A percentile compares a stretch with the other conserved stretches of the same genome.
These are phyloP conservation scores for Stipa capillata DNA, from an alignment of 176 grass and related monocot species.

Conservation along the genomic window DNA sequence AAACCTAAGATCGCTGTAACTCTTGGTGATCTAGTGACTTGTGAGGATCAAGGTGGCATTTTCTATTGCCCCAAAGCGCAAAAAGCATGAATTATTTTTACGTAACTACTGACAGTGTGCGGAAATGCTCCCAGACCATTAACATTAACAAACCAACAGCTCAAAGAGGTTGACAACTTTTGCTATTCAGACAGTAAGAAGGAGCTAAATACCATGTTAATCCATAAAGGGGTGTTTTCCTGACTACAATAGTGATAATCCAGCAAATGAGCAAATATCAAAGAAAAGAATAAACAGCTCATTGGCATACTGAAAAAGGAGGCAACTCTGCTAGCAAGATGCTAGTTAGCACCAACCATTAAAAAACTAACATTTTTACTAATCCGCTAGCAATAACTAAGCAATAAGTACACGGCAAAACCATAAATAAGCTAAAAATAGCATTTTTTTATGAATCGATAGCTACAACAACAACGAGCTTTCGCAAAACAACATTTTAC, in stretches of 20 bases:
- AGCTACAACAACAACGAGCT: conserved; percentile 8
- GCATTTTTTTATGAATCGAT: background rate
- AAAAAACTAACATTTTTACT: background rate
- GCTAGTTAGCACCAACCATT: background rate
- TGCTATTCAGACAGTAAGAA: background rate
- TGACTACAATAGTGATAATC: background rate
- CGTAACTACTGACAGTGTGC: background rate
- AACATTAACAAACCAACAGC: background rate
- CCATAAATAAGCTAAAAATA: conserved; percentile 18
- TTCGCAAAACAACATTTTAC: background rate
- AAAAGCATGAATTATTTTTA: background rate
- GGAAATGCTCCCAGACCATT: background rate
- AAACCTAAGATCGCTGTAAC: background rate
- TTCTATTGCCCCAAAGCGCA: background rate
- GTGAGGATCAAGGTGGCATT: background rate
- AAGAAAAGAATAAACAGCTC: background rate
- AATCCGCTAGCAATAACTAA: background rate
- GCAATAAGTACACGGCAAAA: background rate
- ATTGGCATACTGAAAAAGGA: background rate
- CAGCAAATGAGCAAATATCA: background rate
- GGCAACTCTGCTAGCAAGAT: too few species aligned
- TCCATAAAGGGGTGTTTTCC: too few species aligned
- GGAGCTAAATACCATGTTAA: background rate
- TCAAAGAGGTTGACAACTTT: background rate
- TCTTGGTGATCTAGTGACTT: background rate